These are phyloP conservation scores for Boletellus emodensis DNA, from an alignment of 768 basidiomycete genomes.

Conservation along the genomic window DNA sequence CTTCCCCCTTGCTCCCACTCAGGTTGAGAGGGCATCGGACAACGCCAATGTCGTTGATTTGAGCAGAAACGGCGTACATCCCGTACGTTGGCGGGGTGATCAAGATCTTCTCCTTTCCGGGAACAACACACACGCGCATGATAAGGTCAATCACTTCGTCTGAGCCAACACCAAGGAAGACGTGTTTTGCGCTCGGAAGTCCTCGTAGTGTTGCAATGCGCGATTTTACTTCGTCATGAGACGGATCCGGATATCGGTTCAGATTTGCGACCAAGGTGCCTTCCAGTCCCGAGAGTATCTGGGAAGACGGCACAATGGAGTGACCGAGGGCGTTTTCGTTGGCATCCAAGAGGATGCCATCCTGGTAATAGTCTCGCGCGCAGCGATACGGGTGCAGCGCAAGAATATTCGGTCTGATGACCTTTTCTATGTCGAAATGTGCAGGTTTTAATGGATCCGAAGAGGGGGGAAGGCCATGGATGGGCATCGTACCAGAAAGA, in stretches of 20 bases:
- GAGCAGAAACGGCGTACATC: slow-evolving; percentile 94
- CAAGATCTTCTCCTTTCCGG: slow-evolving; percentile 76
- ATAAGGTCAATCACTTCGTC: slow-evolving; percentile 96
- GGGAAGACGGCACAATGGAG: slow-evolving; percentile 49
- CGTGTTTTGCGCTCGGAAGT: slow-evolving; percentile 57
- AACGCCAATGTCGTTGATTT: slow-evolving; percentile 88
- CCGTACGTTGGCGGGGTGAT: slow-evolving; percentile 96
- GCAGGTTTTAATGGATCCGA: slow-evolving; percentile 48
- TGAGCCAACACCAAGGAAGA: slow-evolving; percentile 94
- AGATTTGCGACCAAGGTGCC: slow-evolving; percentile 49
- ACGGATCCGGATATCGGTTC: slow-evolving; percentile 93
- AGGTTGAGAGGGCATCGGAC: slow-evolving; percentile 73
- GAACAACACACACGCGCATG: slow-evolving; percentile 83
- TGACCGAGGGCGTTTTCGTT: slow-evolving; percentile 97
- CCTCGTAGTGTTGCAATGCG: slow-evolving; percentile 71
- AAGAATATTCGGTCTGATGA: slow-evolving; percentile 93
- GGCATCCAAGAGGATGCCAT: slow-evolving; percentile 91
- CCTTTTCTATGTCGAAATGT: slow-evolving; percentile 81
- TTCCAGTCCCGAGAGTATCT: slow-evolving; percentile 34
- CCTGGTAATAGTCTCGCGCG: slow-evolving; percentile 91
- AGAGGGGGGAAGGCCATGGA: slow-evolving; percentile 55
- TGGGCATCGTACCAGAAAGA: slow-evolving; percentile 46
- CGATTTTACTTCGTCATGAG: slow-evolving; percentile 73
- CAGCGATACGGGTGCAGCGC: slow-evolving; percentile 90
- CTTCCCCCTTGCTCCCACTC: slow-evolving; percentile 58